These are phyloP conservation scores for Phytopythium mirpurense DNA, from an alignment of 352 stramenopile genomes.

Conservation along the genomic window DNA sequence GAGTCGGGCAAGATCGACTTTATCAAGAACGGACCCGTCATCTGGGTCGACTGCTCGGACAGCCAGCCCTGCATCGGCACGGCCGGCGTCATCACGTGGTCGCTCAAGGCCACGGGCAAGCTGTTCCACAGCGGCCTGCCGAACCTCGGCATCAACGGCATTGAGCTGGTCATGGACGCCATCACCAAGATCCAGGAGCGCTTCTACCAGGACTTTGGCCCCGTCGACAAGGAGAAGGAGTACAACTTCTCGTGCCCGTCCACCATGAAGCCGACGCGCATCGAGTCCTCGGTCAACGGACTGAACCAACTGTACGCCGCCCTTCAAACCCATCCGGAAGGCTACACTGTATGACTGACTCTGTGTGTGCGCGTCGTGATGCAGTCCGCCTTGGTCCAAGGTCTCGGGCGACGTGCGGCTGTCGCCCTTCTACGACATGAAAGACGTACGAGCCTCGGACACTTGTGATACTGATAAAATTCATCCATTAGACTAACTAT, in stretches of 20 bases:
- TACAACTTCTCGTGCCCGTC: slow-evolving; percentile 88
- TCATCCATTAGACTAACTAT: too few relatives aligned
- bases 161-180: slow-evolving; percentile 86
- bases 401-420: slow-evolving; percentile 88
- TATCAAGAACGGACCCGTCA: slow-evolving; percentile 88
- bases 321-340: not conserved
- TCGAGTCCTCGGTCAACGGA: slow-evolving; percentile 61
- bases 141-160: slow-evolving; percentile 84
- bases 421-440: slow-evolving; percentile 90
- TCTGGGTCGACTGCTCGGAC: slow-evolving; percentile 90
- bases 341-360: not conserved
- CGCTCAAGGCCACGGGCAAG: slow-evolving; percentile 84
- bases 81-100: slow-evolving; percentile 82
- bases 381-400: slow-evolving; percentile 82
- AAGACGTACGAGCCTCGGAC: slow-evolving; percentile 44
- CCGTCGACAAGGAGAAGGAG: slow-evolving; percentile 62
- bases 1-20: slow-evolving; percentile 87
- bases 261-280: slow-evolving; percentile 75
- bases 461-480: too few relatives aligned
- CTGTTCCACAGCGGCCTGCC: slow-evolving; percentile 88
- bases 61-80: slow-evolving; percentile 90
- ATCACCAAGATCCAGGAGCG: slow-evolving; percentile 76
- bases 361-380: not conserved
- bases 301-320: slow-evolving; percentile 64
- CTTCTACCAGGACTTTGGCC: slow-evolving; percentile 89